Base-by-base conservation (phyloP, 306 rosid species). In the Prunus fruticosa region DNA sequence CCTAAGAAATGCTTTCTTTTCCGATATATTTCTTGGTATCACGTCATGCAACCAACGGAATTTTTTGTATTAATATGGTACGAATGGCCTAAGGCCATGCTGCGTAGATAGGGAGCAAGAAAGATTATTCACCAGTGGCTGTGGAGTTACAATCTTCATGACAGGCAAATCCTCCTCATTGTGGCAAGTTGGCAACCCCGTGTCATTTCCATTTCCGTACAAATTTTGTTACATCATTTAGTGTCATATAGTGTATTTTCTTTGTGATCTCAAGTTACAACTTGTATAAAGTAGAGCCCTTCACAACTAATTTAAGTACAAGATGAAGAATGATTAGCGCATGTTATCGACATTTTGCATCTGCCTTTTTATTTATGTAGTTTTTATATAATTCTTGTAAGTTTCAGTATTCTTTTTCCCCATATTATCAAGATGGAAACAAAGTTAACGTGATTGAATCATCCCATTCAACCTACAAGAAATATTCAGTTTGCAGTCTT, bases 201-300 rank as follows among this genome's bases (percentile, higher is more conserved):
- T 64, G 61, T 47, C 23, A 32, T 83, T 74, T 78, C 66, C 63
- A 45, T 54, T 86, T 77, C 67, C 80, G 45, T 28, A 56, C 66
- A 25, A 71, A 68, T 75, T 71, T 70, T 74, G 28, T 58, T 32
- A 18, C 13, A 49, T 47, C 63, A 32, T 2, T 32, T 18, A 7
- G 23, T 11, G 2, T 45, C 54, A 14, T 54, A 46, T 64, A 30
- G 19, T 76, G 76, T 77, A 68, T 69, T 43, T 60, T 41, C 57
- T 25, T 76, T 64, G 30, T 32, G 49, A 28, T 30, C 73, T 62
- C 75, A 49, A 76, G 80, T 69, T 64, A 67, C 68, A 64, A 23
- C 14, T 71, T 73, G 64, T 57, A 56, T 51, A 71, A 61, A 32
- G 25, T 64, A 60, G 63, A 43, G 69, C 18, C n/a, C 13, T 38